Percentiles rank a stretch among this genome's conserved stretches.
These are phyloP conservation scores for Aspergillus olivimuriae DNA, from an alignment of 495 filamentous ascomycete species.

Conservation along the genomic window DNA sequence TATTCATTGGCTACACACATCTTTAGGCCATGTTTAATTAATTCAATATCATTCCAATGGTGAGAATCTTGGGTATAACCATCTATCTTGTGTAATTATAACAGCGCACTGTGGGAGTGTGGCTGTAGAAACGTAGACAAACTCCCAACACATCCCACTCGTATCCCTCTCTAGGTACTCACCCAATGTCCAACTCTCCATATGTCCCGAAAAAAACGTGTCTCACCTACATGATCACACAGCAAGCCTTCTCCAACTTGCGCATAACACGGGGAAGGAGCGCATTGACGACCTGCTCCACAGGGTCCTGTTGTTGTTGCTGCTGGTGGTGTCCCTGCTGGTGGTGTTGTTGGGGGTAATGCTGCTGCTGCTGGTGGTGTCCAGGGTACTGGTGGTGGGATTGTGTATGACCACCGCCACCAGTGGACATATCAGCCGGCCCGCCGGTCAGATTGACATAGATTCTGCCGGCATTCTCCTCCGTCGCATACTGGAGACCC, in stretches of 20 bases:
- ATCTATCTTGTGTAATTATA: slow-evolving; percentile 1
- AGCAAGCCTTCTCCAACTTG: slow-evolving; percentile 65
- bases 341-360: slow-evolving; percentile 32
- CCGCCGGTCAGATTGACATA: slow-evolving; percentile 64
- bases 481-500: slow-evolving; percentile 73
- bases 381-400: slow-evolving; percentile 27
- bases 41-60: too few relatives aligned
- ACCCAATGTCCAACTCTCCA: not conserved
- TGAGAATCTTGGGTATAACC: slow-evolving; percentile 8
- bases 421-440: slow-evolving; percentile 47
- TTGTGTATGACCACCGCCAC: slow-evolving; percentile 27
- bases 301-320: slow-evolving; percentile 50
- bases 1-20: too few relatives aligned
- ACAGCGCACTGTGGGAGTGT: too few relatives aligned
- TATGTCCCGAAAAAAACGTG: not conserved
- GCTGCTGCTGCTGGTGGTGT: slow-evolving; percentile 22
- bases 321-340: slow-evolving; percentile 31
- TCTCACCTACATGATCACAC: slow-evolving; percentile 64
- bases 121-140: not conserved
- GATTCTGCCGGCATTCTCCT: slow-evolving; percentile 82
- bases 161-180: not conserved
- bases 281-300: slow-evolving; percentile 59
- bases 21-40: too few relatives aligned
- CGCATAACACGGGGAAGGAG: slow-evolving; percentile 52
- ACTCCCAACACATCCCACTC: not conserved